These are phyloP conservation scores for Barnettozyma vustinii DNA, from an alignment of 805 yeast species.

Conservation along the genomic window DNA sequence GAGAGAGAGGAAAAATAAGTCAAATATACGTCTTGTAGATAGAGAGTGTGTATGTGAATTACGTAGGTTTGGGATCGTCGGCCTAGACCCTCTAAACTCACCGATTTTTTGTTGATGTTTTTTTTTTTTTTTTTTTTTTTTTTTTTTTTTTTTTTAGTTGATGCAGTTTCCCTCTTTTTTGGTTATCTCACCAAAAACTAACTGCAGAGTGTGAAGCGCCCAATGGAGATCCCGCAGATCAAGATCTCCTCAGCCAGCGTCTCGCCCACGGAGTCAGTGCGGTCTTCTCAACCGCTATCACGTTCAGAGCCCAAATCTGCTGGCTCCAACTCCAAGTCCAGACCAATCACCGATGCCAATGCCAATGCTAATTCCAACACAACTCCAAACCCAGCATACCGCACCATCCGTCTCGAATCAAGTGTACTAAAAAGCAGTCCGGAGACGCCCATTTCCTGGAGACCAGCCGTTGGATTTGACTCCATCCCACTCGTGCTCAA, in stretches of 20 bases:
- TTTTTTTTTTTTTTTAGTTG: neutral
- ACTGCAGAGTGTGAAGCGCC: neutral
- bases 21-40: too few species aligned
- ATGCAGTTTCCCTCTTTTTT: neutral
- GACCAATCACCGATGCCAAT: neutral
- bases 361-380: neutral
- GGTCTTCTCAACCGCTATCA: neutral
- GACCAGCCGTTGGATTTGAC: slow-evolving; percentile 7
- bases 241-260: neutral
- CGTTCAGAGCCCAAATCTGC: neutral
- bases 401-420: neutral
- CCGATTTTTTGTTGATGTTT: neutral
- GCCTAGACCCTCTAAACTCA: neutral
- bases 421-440: neutral
- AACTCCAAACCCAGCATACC: neutral
- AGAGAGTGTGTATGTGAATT: too few species aligned
- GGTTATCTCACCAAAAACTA: neutral
- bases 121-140: neutral
- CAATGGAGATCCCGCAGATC: neutral
- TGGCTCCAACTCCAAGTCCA: neutral
- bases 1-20: neutral
- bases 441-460: neutral
- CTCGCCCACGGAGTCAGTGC: neutral
- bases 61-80: neutral
- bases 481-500: slow-evolving; percentile 6